Percentiles rank a stretch among this genome's conserved stretches.
These are phyloP conservation scores for Tricladium varicosporioides DNA, from an alignment of 2,329 filamentous ascomycete genomes.

Conservation along the genomic window DNA sequence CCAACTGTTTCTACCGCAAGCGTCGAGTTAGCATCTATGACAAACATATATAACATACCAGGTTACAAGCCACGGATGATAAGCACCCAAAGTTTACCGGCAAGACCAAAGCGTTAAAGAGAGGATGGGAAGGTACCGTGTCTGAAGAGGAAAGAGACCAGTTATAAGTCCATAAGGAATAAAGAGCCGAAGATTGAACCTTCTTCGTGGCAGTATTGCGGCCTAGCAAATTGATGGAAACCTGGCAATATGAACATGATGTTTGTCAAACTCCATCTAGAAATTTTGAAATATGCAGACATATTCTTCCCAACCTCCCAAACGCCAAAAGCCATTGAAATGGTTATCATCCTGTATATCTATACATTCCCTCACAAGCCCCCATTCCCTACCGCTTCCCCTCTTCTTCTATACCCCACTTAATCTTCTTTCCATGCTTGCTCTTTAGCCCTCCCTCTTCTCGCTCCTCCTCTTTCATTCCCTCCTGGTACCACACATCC, in stretches of 20 bases:
- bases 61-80: not conserved
- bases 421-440: conserved; percentile 43
- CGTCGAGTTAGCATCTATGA: not conserved
- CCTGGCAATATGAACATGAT: no score
- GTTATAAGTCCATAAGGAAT: not conserved
- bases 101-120: not conserved
- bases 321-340: no score
- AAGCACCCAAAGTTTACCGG: not conserved
- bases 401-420: conserved; percentile 38
- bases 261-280: no score
- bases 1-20: not conserved
- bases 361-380: no score
- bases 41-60: not conserved
- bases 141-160: not conserved
- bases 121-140: not conserved
- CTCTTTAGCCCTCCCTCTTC: conserved; percentile 40
- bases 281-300: no score
- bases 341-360: no score
- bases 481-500: conserved; percentile 9
- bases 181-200: not conserved
- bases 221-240: no score
- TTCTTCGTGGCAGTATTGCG: no score
- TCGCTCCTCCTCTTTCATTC: conserved; percentile 28
- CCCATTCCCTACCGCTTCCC: not conserved
- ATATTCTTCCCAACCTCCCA: no score